Conservation (phyloP, 371 early-diverging fungal genomes). For the Entomophthora muscae region DNA sequence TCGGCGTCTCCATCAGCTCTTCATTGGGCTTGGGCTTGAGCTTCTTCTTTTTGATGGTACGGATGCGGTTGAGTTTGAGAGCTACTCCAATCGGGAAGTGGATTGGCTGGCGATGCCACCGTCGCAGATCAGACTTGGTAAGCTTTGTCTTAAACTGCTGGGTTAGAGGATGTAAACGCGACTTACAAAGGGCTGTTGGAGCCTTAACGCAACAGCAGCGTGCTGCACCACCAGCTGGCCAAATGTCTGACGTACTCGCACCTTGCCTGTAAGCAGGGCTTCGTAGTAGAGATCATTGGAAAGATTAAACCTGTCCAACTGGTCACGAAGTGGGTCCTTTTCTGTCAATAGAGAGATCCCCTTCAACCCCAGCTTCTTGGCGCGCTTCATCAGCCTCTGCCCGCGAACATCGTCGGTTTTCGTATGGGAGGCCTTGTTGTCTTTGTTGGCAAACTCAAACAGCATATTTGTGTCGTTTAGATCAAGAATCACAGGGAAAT, state of each 20-base stretch:
- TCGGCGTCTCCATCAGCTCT: slow-evolving; percentile 64
- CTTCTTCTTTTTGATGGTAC: slow-evolving; percentile 55
- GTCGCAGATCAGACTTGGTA: slow-evolving; percentile 71
- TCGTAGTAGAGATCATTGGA: slow-evolving; percentile 94
- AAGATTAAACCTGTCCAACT: slow-evolving; percentile 76
- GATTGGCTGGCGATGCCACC: slow-evolving; percentile 85
- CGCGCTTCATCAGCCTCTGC: not conserved
- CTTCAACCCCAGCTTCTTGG: slow-evolving; percentile 10
- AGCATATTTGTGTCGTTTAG: slow-evolving; percentile 58
- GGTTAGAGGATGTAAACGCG: not conserved
- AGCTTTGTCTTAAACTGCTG: slow-evolving; percentile 73
- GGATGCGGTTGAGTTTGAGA: slow-evolving; percentile 50
- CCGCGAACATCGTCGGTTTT: not conserved
- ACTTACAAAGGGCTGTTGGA: slow-evolving; percentile 64
- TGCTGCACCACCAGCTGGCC: slow-evolving; percentile 87
- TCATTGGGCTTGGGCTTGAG: slow-evolving; percentile 47
- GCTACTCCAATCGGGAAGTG: slow-evolving; percentile 32
- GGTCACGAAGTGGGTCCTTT: slow-evolving; percentile 19
- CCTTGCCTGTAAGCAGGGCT: slow-evolving; percentile 44
- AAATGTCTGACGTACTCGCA: slow-evolving; percentile 71
- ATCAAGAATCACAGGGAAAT: slow-evolving; percentile 44
- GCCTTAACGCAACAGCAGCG: slow-evolving; percentile 75
- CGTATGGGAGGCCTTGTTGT: not conserved
- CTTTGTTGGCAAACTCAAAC: slow-evolving; percentile 37
- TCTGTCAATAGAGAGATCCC: slow-evolving; percentile 26